phyloP scores from a whole-genome alignment of 139 green algal genomes.

The Picocystis salinarum region DNA sequence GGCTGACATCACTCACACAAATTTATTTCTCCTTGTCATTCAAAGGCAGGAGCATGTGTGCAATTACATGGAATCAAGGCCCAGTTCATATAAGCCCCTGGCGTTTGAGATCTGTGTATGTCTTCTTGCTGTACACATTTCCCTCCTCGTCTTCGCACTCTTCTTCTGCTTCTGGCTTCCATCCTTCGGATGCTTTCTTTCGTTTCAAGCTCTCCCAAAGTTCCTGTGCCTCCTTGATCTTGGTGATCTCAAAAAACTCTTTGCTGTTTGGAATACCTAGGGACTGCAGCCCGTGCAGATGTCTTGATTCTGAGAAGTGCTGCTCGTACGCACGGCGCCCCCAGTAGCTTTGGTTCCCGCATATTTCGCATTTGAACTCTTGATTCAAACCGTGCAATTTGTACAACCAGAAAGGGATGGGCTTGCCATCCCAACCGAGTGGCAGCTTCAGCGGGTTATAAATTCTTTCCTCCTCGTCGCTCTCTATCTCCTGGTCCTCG shows the following conservation, averaged over 20 bases:
- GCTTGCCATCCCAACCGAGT: slow-evolving; percentile 96
- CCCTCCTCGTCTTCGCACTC: slow-evolving; percentile 65
- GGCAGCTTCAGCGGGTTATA: slow-evolving; percentile 99
- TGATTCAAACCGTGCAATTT: slow-evolving; percentile 96
- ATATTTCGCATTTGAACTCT: slow-evolving; percentile 95
- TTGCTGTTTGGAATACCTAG: slow-evolving; percentile 94
- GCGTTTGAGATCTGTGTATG: slow-evolving; percentile 61
- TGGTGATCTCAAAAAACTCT: slow-evolving; percentile 80
- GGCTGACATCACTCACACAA: too few species aligned
- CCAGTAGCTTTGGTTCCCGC: slow-evolving; percentile 79
- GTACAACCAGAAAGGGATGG: slow-evolving; percentile 99
- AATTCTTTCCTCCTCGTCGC: slow-evolving; percentile 67
- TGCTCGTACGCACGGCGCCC: slow-evolving; percentile 84
- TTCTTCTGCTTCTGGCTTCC: slow-evolving; percentile 30
- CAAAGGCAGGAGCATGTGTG: too few species aligned
- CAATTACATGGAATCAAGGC: too few species aligned
- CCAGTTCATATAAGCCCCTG: slow-evolving; percentile 65
- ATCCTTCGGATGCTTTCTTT: slow-evolving; percentile 18
- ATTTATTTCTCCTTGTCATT: too few species aligned
- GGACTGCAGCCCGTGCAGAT: slow-evolving; percentile 77
- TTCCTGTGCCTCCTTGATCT: slow-evolving; percentile 65
- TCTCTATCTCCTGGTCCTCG: slow-evolving; percentile 17
- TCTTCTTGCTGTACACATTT: slow-evolving; percentile 81
- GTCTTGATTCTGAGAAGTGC: slow-evolving; percentile 87
- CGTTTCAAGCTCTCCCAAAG: slow-evolving; percentile 64